A percentile compares a stretch with the other conserved stretches of the same genome.
Evolutionary conservation across 164 flowering plant species (phyloP).

Genomic region (Macadamia integrifolia): DNA sequence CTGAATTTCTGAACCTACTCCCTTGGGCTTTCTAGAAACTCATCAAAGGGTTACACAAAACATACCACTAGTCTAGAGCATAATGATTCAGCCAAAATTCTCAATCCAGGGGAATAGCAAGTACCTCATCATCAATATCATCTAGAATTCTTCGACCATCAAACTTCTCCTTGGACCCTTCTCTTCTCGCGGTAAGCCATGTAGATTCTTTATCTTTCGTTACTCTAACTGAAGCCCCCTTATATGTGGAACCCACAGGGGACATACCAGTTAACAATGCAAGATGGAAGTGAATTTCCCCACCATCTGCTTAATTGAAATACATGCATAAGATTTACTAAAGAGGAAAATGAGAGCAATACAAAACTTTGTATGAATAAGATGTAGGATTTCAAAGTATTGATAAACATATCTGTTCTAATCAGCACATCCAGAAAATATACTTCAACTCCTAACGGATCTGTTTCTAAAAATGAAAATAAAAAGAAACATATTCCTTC

Average conservation of each 20-base stretch:
- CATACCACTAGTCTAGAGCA: too few relatives aligned
- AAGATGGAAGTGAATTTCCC: conserved; percentile 50
- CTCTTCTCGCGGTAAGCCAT: conserved; percentile 71
- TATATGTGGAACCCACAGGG: conserved; percentile 49
- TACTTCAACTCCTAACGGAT: too few relatives aligned
- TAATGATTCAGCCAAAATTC: conserved; percentile 1
- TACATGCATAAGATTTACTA: not conserved
- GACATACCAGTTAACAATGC: conserved; percentile 48
- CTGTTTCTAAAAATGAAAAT: too few relatives aligned
- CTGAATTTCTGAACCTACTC: too few relatives aligned
- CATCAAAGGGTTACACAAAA: too few relatives aligned
- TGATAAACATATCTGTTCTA: not conserved
- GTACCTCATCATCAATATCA: conserved; percentile 50
- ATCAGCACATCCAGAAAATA: too few relatives aligned
- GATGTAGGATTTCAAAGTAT: too few relatives aligned
- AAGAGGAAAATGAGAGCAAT: not conserved
- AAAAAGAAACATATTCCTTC: too few relatives aligned
- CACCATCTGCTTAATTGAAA: conserved; percentile 33
- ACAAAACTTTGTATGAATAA: not conserved
- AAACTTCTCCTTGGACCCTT: conserved; percentile 39
- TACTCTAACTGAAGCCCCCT: conserved; percentile 52
- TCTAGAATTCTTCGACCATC: conserved; percentile 53
- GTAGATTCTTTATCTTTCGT: conserved; percentile 21
- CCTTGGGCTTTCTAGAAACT: too few relatives aligned
- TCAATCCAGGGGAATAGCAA: not conserved